These are phyloP conservation scores for Cinnamomum chago DNA, from an alignment of 164 flowering plant genomes.

Conservation along the genomic window DNA sequence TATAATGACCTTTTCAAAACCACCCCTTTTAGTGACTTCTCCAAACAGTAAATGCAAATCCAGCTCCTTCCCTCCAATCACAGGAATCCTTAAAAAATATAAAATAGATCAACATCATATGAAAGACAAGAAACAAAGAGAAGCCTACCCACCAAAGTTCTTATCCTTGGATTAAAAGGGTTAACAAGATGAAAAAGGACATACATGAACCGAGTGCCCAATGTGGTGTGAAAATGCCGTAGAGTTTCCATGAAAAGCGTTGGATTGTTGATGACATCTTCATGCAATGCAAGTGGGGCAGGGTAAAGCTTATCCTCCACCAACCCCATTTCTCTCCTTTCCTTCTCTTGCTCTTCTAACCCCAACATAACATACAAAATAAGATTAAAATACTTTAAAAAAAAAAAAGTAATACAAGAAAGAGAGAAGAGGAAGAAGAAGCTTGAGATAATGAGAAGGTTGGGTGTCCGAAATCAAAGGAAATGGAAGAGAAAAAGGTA, in stretches of 20 bases:
- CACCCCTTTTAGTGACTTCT: constrained; percentile 83
- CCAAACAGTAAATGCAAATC: constrained; percentile 76
- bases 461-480: background rate
- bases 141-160: background rate
- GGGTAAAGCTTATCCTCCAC: constrained; percentile 38
- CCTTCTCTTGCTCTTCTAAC: background rate
- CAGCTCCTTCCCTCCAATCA: constrained; percentile 79
- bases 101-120: background rate
- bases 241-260: constrained; percentile 55
- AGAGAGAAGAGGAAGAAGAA: background rate
- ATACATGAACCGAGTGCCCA: constrained; percentile 66
- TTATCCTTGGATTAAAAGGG: background rate
- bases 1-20: constrained; percentile 59
- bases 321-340: constrained; percentile 11
- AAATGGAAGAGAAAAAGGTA: background rate
- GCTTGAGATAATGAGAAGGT: no score
- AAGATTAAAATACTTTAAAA: background rate
- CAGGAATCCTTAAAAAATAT: constrained; percentile 58
- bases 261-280: constrained; percentile 40
- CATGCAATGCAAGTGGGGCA: constrained; percentile 52
- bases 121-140: background rate
- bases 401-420: background rate
- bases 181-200: constrained; percentile 5
- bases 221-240: constrained; percentile 42
- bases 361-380: background rate